These are phyloP conservation scores for Geotrichum ghanense DNA, from an alignment of 805 yeast species.

Conservation along the genomic window DNA sequence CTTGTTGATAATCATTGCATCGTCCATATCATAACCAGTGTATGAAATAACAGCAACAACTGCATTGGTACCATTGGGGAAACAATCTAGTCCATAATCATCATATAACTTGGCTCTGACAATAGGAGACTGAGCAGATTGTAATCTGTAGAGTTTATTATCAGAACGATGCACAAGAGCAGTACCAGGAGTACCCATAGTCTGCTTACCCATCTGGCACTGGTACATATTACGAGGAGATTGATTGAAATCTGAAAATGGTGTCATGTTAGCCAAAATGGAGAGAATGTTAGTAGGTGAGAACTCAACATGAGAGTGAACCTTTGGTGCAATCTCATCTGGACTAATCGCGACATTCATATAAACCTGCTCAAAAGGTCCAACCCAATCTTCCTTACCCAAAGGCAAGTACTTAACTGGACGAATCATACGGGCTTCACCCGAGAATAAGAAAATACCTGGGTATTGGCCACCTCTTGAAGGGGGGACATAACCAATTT, in stretches of 20 bases:
- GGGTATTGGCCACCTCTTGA: constrained; percentile 94
- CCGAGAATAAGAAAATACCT: constrained; percentile 84
- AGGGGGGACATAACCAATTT: constrained; percentile 95
- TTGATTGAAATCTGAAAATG: constrained; percentile 96
- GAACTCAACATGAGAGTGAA: constrained; percentile 88
- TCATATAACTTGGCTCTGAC: constrained; percentile 90
- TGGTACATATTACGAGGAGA: constrained; percentile 99
- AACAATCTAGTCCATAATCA: constrained; percentile 94
- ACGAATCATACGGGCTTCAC: constrained; percentile 89
- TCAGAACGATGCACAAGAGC: constrained; percentile 87
- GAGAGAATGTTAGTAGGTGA: constrained; percentile 92
- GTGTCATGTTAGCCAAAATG: constrained; percentile 92
- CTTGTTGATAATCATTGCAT: constrained; percentile 96
- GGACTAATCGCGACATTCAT: constrained; percentile 94
- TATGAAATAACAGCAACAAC: constrained; percentile 98
- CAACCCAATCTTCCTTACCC: constrained; percentile 74
- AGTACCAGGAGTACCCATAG: constrained; percentile 99
- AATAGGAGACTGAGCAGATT: constrained; percentile 94
- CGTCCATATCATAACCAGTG: constrained; percentile 99
- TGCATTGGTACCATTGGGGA: constrained; percentile 97
- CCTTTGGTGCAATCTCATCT: constrained; percentile 67
- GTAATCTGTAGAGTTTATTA: constrained; percentile 85
- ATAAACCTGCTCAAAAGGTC: constrained; percentile 97
- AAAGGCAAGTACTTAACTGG: constrained; percentile 88
- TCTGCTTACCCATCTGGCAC: constrained; percentile 99